These are phyloP conservation scores for Alternaria gansuensis DNA, from an alignment of 2,329 filamentous ascomycete genomes.

Conservation along the genomic window DNA sequence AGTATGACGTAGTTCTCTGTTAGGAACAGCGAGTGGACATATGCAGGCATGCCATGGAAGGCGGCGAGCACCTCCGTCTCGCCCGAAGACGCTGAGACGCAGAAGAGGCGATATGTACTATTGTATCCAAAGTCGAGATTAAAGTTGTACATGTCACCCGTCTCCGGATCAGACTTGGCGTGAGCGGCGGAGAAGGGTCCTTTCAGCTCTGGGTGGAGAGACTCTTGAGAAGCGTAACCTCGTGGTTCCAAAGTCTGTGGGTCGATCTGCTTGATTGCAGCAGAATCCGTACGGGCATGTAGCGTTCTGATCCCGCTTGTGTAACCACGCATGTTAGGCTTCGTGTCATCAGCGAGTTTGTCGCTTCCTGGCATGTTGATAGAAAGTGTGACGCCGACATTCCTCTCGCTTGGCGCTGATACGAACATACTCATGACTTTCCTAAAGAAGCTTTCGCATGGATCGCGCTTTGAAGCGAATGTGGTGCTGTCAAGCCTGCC, in stretches of 20 bases:
- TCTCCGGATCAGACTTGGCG: constrained; percentile 73
- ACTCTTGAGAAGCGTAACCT: constrained; percentile 66
- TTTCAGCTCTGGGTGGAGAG: constrained; percentile 72
- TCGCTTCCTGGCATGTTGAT: constrained; percentile 67
- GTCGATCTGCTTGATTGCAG: constrained; percentile 68
- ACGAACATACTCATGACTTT: constrained; percentile 73
- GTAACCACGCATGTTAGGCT: constrained; percentile 32
- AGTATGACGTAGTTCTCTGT: constrained; percentile 75
- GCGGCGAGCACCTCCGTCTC: constrained; percentile 75
- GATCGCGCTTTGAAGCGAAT: constrained; percentile 77
- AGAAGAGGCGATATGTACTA: constrained; percentile 74
- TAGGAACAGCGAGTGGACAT: constrained; percentile 85
- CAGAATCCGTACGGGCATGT: constrained; percentile 68
- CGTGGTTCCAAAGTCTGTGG: constrained; percentile 76
- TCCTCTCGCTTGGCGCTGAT: constrained; percentile 54
- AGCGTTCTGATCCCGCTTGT: constrained; percentile 59
- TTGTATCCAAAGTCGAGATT: constrained; percentile 72
- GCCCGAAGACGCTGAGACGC: constrained; percentile 68
- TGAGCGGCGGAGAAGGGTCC: constrained; percentile 76
- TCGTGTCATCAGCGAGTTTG: constrained; percentile 23
- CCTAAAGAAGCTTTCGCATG: constrained; percentile 75
- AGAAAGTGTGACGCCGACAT: constrained; percentile 72
- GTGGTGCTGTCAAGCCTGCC: constrained; percentile 67
- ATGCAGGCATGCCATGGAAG: constrained; percentile 68
- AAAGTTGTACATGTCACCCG: constrained; percentile 82